Evolutionary conservation across 2,329 filamentous ascomycete species (phyloP), one percentile per base, ranked within the genome.

Genomic region (Alternaria burnsii): DNA sequence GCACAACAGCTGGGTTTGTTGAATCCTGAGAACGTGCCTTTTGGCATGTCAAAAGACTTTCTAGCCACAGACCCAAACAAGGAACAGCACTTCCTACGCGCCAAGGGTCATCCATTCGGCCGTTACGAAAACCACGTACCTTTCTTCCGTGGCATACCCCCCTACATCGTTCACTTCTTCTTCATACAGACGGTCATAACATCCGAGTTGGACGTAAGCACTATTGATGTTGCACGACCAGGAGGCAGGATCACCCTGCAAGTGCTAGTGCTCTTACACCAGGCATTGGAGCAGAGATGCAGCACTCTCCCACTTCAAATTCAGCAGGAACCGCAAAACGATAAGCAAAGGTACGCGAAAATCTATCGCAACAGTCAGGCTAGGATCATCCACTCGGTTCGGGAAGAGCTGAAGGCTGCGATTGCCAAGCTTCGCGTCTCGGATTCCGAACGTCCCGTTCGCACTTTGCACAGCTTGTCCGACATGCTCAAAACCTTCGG

Each of bases 291-390:
- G 24, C 58, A 67, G 34, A 67, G 70, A 34, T 69, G 68, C 46
- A 54, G 59, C 11, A 62, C 51, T 14, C 67, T 76, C 1, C 69
- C 71, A 1, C 58, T 69, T 1, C 26, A 40, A 5, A 22, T 61
- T 5, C 10, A 55, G 2, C 36, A 34, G 2, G 12, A 48, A 3
- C 65, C 65, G 5, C 47, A 47, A 3, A 83, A 81, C 61, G 46
- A 66, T 3, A 80, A 76, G 55, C 81, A 83, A 67, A 69, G 63
- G 26, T 77, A 77, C 46, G 80, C 81, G 3, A 75, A 74, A 38
- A 78, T 80, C 7, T 84, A 83, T 63, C 78, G 82, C 20, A 72
- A 78, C 44, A 73, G 79, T 7, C 82, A 83, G 66, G 70, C 71
- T 2, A 67, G 57, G 3, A 70, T 76, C 52, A 66, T 77, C 20